A percentile compares a stretch with the other conserved stretches of the same genome.
These are phyloP conservation scores for Kokia cookei DNA, from an alignment of 441 rosid species.

Conservation along the genomic window DNA sequence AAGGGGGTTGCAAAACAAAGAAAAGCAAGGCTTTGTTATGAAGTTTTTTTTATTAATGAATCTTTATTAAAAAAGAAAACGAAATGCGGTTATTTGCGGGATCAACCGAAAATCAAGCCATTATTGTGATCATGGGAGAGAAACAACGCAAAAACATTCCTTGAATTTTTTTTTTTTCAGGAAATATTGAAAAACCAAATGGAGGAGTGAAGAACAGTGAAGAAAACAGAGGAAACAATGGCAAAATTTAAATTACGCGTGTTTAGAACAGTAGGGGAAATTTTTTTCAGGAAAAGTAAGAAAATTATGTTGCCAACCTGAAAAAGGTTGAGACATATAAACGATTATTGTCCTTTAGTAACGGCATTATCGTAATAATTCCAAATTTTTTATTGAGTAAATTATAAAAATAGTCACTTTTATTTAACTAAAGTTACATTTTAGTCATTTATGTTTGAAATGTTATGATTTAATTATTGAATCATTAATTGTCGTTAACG, in stretches of 20 bases:
- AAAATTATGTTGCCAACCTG: no score
- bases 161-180: neutral
- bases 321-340: no score
- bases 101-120: conserved; percentile 3
- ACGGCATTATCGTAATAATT: no score
- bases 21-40: neutral
- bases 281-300: neutral
- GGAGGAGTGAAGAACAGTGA: neutral
- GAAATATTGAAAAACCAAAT: neutral
- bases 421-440: no score
- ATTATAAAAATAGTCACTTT: no score
- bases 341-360: no score
- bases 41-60: neutral
- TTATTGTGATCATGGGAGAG: neutral
- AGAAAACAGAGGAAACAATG: neutral
- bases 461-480: no score
- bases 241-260: neutral
- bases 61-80: neutral
- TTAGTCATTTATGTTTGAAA: no score
- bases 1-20: neutral
- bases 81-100: neutral
- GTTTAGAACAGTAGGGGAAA: neutral
- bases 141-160: neutral
- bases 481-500: no score
- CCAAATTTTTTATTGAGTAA: no score